Evolutionary conservation across 805 yeast species (phyloP), one percentile per base, ranked within the genome.

Genomic region (Wickerhamiella cacticola): DNA sequence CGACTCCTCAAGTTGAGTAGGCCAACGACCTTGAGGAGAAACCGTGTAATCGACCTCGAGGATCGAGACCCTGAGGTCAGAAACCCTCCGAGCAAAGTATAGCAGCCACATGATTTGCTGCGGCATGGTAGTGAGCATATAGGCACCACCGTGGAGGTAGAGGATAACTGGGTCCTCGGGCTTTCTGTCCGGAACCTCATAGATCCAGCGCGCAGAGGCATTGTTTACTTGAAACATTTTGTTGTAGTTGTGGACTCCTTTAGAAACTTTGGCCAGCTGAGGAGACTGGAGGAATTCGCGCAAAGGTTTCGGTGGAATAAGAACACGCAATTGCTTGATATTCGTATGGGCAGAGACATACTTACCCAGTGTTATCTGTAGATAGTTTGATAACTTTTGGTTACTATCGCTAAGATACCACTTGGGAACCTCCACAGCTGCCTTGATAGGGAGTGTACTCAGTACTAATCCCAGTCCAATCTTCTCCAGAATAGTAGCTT

Each of bases 151-250:
- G 28, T 54, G 56, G 23, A 52, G 38, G 42, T 50, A 52, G 12
- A 52, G 16, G 10, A 54, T 22, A 19, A 54, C 54, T 4, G 56
- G 56, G 31, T 52, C 56, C 4, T 45, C 39, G 10, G 45, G 47
- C 5, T 9, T 10, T 15, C 56, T 52, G 41, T 48, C 46, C 13
- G 39, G 35, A 2, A 39, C 48, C 26, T 54, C 55, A 25, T 33
- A 19, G 12, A 51, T 15, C 55, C 55, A 54, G 41, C 65, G 46
- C 3, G 50, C 50, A 5, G 38, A 25, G 12, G 50, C 50, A 4
- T 63, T 62, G 42, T 64, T 61, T n/a, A 60, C 61, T 7, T 61
- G 68, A 18, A 57, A 59, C 24, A 55, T 46, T 28, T 44, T 44
- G 22, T 44, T 44, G 34, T 44, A 44, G 34, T 26, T 19, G 26